A percentile compares a stretch with the other conserved stretches of the same genome.
Evolutionary conservation across 1,284 basidiomycete genomes (phyloP).

Genomic region (Gomphus sp.): DNA sequence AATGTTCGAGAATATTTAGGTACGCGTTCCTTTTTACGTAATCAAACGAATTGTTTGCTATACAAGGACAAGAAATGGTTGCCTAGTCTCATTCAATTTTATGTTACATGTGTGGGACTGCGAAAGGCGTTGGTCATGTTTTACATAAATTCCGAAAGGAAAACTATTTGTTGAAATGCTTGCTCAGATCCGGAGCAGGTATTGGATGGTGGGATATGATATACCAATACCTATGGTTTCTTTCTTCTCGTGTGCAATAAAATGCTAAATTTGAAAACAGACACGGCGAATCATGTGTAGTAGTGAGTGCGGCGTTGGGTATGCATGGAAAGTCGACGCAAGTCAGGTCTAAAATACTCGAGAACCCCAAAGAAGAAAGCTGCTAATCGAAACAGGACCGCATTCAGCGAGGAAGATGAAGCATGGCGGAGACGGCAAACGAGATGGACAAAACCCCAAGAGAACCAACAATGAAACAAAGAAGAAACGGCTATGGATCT

Average conservation of each 20-base stretch:
- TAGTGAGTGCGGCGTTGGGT: conserved; percentile 5
- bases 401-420: background rate
- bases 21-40: too few species aligned
- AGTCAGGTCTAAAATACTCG: conserved; percentile 5
- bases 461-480: background rate
- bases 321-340: background rate
- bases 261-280: background rate
- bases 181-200: background rate
- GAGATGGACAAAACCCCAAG: background rate
- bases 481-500: background rate
- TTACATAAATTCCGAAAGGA: too few species aligned
- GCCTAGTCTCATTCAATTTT: too few species aligned
- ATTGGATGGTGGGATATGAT: background rate
- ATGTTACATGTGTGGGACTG: too few species aligned
- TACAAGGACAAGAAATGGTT: too few species aligned
- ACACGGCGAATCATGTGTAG: conserved; percentile 3
- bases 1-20: too few species aligned
- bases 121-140: too few species aligned
- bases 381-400: conserved; percentile 7
- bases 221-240: background rate
- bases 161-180: background rate
- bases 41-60: too few species aligned
- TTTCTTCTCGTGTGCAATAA: background rate
- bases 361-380: conserved; percentile 4
- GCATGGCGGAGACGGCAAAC: background rate